Percentiles rank a stretch among this genome's conserved stretches.
These are phyloP conservation scores for Populus nigra DNA, from an alignment of 345 rosid genomes.

Conservation along the genomic window DNA sequence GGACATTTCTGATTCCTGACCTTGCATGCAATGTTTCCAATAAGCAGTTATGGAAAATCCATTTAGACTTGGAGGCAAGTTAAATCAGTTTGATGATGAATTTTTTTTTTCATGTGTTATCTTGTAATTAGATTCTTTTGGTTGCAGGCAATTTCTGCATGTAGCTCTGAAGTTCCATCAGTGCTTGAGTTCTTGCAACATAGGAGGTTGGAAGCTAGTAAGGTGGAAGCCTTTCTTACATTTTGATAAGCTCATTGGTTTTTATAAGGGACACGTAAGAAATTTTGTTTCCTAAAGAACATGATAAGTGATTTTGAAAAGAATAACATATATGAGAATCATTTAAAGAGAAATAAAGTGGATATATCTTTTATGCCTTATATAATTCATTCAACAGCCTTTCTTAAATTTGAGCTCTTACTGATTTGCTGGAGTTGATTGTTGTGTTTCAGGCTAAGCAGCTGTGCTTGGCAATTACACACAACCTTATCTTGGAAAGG, in stretches of 20 bases:
- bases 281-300: not conserved
- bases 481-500: conserved; percentile 75
- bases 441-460: conserved; percentile 72
- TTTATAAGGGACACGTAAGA: not conserved
- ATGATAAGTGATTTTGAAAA: not conserved
- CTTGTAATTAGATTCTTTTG: conserved; percentile 14
- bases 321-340: not conserved
- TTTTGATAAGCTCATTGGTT: not conserved
- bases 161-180: conserved; percentile 87
- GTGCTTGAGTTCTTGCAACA: conserved; percentile 88
- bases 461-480: conserved; percentile 69
- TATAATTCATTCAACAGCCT: not conserved
- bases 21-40: conserved; percentile 72
- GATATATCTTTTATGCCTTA: not conserved
- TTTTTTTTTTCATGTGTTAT: not conserved
- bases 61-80: conserved; percentile 87
- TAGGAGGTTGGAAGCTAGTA: conserved; percentile 81
- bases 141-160: conserved; percentile 84
- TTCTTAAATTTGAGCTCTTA: not conserved
- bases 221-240: conserved; percentile 46
- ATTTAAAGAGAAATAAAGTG: not conserved
- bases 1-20: conserved; percentile 91
- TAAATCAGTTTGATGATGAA: not conserved
- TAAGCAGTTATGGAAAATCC: conserved; percentile 80
- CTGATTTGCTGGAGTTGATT: conserved; percentile 3